phyloP scores from a whole-genome alignment of 768 basidiomycete genomes.

The Russula vinacea region DNA sequence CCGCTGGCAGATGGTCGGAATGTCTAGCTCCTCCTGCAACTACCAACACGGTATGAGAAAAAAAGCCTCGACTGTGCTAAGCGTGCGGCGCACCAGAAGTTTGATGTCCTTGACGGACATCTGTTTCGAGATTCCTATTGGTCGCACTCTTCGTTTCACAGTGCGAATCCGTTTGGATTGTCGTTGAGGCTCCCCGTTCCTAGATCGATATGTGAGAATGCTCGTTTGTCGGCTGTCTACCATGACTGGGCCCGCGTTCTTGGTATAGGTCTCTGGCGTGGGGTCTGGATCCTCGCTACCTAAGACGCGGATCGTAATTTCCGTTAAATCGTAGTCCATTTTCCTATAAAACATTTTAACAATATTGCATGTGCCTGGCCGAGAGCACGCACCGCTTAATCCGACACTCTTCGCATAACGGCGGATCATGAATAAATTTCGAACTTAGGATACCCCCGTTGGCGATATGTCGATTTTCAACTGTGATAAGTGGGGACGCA shows the following conservation, averaged over 20 bases:
- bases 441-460: slow-evolving; percentile 26
- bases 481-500: slow-evolving; percentile 24
- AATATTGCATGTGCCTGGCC: slow-evolving; percentile 1
- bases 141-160: slow-evolving; percentile 50
- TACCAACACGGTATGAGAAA: slow-evolving; percentile 33
- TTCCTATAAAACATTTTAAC: slow-evolving; percentile 39
- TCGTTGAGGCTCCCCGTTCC: slow-evolving; percentile 43
- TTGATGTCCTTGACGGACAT: slow-evolving; percentile 80
- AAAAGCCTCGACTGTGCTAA: slow-evolving; percentile 1
- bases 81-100: slow-evolving; percentile 49
- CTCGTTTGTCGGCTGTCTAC: slow-evolving; percentile 29
- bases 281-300: slow-evolving; percentile 37
- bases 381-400: slow-evolving; percentile 27
- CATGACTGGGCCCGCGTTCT: slow-evolving; percentile 28
- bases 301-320: slow-evolving; percentile 56
- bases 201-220: slow-evolving; percentile 39
- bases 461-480: slow-evolving; percentile 18
- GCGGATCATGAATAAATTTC: slow-evolving; percentile 34
- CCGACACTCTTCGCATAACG: slow-evolving; percentile 28
- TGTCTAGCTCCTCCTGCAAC: slow-evolving; percentile 59
- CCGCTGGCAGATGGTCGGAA: slow-evolving; percentile 76
- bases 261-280: slow-evolving; percentile 34
- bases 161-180: slow-evolving; percentile 72
- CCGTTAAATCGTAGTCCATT: slow-evolving; percentile 55
- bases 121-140: slow-evolving; percentile 55